A percentile compares a stretch with the other conserved stretches of the same genome.
Conservation (phyloP, 1,284 basidiomycete species). For the Malassezia nana region DNA sequence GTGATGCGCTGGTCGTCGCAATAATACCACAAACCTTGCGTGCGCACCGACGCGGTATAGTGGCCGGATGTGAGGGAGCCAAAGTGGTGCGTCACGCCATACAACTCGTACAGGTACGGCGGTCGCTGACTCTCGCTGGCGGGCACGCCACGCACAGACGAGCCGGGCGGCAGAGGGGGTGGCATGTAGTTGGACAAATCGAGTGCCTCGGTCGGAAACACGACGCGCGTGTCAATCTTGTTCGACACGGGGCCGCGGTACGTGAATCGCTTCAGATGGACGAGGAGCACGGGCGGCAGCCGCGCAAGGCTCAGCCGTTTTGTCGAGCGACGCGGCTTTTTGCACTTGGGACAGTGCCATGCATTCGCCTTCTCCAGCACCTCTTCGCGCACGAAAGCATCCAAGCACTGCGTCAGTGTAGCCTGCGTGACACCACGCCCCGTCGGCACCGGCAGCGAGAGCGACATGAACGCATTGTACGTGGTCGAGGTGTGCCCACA, state of each 20-base stretch:
- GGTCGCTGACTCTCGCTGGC: conserved; percentile 31
- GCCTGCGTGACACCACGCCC: conserved; percentile 59
- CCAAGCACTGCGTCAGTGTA: conserved; percentile 69
- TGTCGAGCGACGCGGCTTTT: conserved; percentile 66
- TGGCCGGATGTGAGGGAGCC: conserved; percentile 45
- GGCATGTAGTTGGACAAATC: conserved; percentile 91
- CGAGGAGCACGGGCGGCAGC: conserved; percentile 79
- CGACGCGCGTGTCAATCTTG: conserved; percentile 54
- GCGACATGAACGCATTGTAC: conserved; percentile 60
- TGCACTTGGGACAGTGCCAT: conserved; percentile 83
- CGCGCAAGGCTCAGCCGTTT: conserved; percentile 79
- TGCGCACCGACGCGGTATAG: conserved; percentile 44
- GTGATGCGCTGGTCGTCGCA: conserved; percentile 39
- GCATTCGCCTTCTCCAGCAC: conserved; percentile 85
- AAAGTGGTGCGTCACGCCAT: conserved; percentile 49
- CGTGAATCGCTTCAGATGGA: conserved; percentile 92
- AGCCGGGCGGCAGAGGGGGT: conserved; percentile 45
- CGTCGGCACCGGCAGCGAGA: conserved; percentile 46
- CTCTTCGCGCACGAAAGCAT: conserved; percentile 82
- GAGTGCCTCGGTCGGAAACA: conserved; percentile 64
- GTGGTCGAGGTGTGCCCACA: conserved; percentile 78
- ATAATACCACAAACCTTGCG: conserved; percentile 38
- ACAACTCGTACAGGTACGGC: conserved; percentile 50
- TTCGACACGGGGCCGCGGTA: conserved; percentile 86
- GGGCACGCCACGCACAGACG: conserved; percentile 16